Evolutionary conservation across 129 eudicot genomes (phyloP), one percentile per base, ranked within the genome.

Genomic region (carrot (Daucus carota)): DNA sequence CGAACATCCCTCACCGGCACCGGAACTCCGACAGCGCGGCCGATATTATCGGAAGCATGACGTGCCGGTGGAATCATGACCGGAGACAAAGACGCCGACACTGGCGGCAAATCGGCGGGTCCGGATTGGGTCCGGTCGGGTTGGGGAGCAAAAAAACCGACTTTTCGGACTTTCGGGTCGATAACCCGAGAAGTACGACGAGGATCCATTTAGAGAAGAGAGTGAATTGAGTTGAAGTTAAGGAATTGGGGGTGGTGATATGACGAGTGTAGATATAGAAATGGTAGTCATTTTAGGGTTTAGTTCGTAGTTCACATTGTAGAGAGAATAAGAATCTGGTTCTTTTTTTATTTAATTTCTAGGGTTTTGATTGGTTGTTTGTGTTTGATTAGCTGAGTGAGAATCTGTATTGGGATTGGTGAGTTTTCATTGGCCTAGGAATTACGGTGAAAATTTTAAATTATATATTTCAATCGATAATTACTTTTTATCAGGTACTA

Each of bases 21-120:
- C 15, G 90, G 82, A 57, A 86, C 73, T 75, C 48, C 83, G 67
- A 79, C 87, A 73, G 88, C 82, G 46, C 83, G 86, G 8, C 85
- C 72, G 47, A 82, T 26, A 77, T 81, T 79, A 59, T 86, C 88
- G 13, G 89, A 76, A 13, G 81, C 84, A 59, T 87, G 93, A 70
- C 93, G 93, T 34, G 96, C 81, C 44, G 92, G 98, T 1, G 96
- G 96, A 54, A 93, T 93, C 98, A 93, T 90, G 45, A 88, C 92
- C 28, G 96, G 98, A 44, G 95, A 86, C 59, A 87, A 75, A n/a
- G 95, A 69, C 74, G 84, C 82, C 66, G 79, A 79, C 20, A 85
- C 47, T 15, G 90, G 88, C 5, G 96, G 48, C 3, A 85, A 78
- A 40, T 59, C 69, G 72, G 89, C 81, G 38, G 87, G 88, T 36